phyloP scores from a whole-genome alignment of 192 early-diverging fungal species.

The Coemansia sp. region DNA sequence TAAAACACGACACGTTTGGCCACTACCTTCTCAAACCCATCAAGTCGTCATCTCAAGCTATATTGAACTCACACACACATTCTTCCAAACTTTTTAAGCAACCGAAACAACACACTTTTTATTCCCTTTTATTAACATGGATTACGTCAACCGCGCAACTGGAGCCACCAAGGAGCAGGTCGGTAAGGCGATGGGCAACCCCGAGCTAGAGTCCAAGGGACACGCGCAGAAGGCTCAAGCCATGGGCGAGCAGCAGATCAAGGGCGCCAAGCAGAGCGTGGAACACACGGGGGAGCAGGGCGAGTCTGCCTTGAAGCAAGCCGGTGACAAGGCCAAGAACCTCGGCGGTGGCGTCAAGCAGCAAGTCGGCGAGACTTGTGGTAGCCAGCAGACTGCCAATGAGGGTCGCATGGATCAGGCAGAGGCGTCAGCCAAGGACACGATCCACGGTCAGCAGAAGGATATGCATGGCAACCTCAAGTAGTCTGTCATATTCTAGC shows the following conservation, averaged over 20 bases:
- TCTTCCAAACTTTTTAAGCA: not conserved
- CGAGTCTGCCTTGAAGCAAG: not conserved
- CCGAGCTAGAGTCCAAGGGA: not conserved
- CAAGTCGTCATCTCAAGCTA: not conserved
- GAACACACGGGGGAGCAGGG: conserved; percentile 4
- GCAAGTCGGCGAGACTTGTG: not conserved
- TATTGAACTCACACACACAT: not conserved
- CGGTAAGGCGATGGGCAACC: conserved; percentile 14
- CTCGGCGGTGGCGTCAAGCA: not conserved
- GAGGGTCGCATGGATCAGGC: conserved; percentile 21
- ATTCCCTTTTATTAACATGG: conserved; percentile 11
- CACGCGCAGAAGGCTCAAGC: conserved; percentile 9
- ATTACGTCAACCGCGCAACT: conserved; percentile 23
- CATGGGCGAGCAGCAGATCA: conserved; percentile 7
- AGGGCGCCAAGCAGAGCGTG: not conserved
- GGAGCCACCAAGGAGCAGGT: conserved; percentile 25
- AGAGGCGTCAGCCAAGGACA: conserved; percentile 9
- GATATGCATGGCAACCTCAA: not conserved
- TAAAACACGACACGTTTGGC: not conserved
- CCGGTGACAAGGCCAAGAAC: conserved; percentile 15
- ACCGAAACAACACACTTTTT: not conserved
- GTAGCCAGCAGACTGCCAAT: conserved; percentile 7
- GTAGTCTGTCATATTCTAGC: not conserved
- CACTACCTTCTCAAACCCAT: not conserved
- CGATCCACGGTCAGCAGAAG: not conserved